phyloP scores from a whole-genome alignment of 1,284 basidiomycete species.

The Heimioporus retisporus region DNA sequence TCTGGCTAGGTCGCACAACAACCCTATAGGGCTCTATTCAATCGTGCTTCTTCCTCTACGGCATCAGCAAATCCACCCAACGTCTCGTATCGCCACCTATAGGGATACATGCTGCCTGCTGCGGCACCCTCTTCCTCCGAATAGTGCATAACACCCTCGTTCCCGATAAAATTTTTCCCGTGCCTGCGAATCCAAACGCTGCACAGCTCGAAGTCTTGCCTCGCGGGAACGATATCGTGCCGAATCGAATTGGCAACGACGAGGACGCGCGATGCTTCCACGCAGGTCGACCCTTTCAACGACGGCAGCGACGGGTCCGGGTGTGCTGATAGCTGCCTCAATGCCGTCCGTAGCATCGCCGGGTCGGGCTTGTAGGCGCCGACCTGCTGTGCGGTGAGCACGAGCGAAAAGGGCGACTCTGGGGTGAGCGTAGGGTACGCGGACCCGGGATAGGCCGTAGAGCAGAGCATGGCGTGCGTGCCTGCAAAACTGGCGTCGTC shows the following conservation, averaged over 20 bases:
- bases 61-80: constrained; percentile 66
- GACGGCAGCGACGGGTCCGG: constrained; percentile 46
- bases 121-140: constrained; percentile 24
- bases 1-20: constrained; percentile 13
- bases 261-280: constrained; percentile 58
- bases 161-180: constrained; percentile 55
- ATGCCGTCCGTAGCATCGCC: constrained; percentile 57
- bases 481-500: constrained; percentile 70
- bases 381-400: constrained; percentile 67
- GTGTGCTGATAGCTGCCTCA: constrained; percentile 48
- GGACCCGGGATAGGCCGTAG: constrained; percentile 40
- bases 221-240: constrained; percentile 69
- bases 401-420: constrained; percentile 67
- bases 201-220: constrained; percentile 53
- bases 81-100: constrained; percentile 65
- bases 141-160: constrained; percentile 9
- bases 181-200: constrained; percentile 73
- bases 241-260: constrained; percentile 68
- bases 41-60: constrained; percentile 45
- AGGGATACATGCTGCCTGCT: constrained; percentile 37
- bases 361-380: constrained; percentile 71
- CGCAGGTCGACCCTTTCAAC: constrained; percentile 43
- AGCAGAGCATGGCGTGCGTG: constrained; percentile 69
- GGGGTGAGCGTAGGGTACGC: constrained; percentile 53
- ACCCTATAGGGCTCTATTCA: not conserved